Conservation (phyloP, 2,329 filamentous ascomycete species). For the Bertia moriformis region DNA sequence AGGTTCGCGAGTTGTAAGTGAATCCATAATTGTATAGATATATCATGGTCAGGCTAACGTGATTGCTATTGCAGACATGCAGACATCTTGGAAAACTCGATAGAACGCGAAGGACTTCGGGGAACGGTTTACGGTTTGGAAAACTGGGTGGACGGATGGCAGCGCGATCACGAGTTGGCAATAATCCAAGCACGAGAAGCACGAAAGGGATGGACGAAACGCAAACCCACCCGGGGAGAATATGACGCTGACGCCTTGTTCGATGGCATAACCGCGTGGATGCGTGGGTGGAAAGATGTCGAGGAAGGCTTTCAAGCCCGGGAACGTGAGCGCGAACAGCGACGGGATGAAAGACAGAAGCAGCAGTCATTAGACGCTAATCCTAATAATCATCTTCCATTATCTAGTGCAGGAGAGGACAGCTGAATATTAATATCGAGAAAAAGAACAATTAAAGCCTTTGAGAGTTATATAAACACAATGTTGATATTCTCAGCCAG, state of each 20-base stretch:
- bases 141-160: neutral
- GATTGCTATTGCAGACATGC: neutral
- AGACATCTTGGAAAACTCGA: neutral
- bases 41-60: neutral
- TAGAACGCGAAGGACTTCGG: neutral
- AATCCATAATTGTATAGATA: neutral
- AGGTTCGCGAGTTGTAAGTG: neutral
- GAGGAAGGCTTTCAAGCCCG: neutral
- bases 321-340: neutral
- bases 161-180: neutral
- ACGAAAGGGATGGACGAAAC: neutral
- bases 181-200: neutral
- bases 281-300: constrained; percentile 1
- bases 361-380: neutral
- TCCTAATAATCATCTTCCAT: too few relatives aligned
- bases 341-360: neutral
- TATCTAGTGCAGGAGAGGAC: too few relatives aligned
- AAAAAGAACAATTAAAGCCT: too few relatives aligned
- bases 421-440: too few relatives aligned
- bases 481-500: too few relatives aligned
- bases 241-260: neutral
- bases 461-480: too few relatives aligned
- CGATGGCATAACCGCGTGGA: neutral
- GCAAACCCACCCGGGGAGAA: neutral
- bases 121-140: neutral